These are phyloP conservation scores for Fusarium globosum DNA, from an alignment of 2,329 filamentous ascomycete genomes.

Conservation along the genomic window DNA sequence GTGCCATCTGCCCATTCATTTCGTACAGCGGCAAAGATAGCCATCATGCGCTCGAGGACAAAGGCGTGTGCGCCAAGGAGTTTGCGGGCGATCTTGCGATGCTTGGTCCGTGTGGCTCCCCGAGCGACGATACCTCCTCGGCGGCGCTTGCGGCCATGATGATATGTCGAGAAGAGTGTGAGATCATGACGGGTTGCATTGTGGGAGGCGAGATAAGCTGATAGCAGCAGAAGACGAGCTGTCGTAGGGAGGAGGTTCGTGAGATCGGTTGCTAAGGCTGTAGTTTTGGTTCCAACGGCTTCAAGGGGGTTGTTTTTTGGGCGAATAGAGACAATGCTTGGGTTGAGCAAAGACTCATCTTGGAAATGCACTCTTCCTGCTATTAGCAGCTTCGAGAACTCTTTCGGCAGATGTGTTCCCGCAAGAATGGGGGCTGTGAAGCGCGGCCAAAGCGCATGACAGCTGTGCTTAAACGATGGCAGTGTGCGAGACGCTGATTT, in stretches of 20 bases:
- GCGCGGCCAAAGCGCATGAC: constrained; percentile 81
- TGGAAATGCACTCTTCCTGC: constrained; percentile 76
- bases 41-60: constrained; percentile 80
- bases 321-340: constrained; percentile 64
- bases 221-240: constrained; percentile 77
- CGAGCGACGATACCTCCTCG: constrained; percentile 58
- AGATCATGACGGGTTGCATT: constrained; percentile 80
- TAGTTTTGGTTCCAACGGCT: constrained; percentile 12
- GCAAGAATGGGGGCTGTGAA: constrained; percentile 83
- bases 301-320: constrained; percentile 10
- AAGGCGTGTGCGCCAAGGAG: constrained; percentile 82
- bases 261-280: constrained; percentile 56
- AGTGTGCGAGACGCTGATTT: constrained; percentile 85
- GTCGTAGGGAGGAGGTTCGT: constrained; percentile 74
- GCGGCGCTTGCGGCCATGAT: constrained; percentile 63
- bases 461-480: constrained; percentile 75
- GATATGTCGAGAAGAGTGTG: constrained; percentile 79
- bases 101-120: constrained; percentile 57
- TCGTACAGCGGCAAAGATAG: constrained; percentile 77
- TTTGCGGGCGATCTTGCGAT: constrained; percentile 80
- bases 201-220: constrained; percentile 84
- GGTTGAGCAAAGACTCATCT: constrained; percentile 75
- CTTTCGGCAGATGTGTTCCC: constrained; percentile 78
- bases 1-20: constrained; percentile 61
- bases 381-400: constrained; percentile 87